phyloP scores from a whole-genome alignment of 2,329 filamentous ascomycete genomes.

The Lachnellula hyalina region DNA sequence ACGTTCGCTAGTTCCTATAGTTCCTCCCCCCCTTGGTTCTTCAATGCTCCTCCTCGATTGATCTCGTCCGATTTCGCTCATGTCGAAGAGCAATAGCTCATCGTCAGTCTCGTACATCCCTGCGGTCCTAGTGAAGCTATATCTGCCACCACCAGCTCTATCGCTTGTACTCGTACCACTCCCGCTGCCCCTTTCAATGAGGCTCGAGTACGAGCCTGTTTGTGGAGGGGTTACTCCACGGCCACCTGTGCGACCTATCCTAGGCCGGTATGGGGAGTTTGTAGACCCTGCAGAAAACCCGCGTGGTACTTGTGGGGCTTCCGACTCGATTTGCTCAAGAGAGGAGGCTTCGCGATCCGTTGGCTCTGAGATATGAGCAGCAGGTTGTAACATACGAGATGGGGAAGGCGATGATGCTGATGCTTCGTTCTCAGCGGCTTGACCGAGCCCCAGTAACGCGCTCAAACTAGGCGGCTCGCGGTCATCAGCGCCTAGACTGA shows the following conservation, averaged over 20 bases:
- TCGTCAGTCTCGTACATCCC: constrained; percentile 52
- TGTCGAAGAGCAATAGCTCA: constrained; percentile 66
- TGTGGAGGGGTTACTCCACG: constrained; percentile 30
- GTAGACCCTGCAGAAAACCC: constrained; percentile 22
- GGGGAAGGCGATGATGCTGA: constrained; percentile 26
- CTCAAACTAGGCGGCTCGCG: constrained; percentile 61
- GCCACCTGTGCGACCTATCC: constrained; percentile 28
- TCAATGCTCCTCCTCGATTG: constrained; percentile 53
- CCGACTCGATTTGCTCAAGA: constrained; percentile 24
- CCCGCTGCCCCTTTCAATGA: constrained; percentile 29
- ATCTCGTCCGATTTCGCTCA: constrained; percentile 61
- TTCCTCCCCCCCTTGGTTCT: constrained; percentile 36
- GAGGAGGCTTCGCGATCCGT: constrained; percentile 23
- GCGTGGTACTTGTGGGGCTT: constrained; percentile 22
- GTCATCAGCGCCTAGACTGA: constrained; percentile 62
- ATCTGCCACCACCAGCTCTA: constrained; percentile 33
- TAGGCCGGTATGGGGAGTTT: constrained; percentile 29
- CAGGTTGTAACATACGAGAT: constrained; percentile 29
- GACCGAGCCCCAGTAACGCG: constrained; percentile 47
- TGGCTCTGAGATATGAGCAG: constrained; percentile 27
- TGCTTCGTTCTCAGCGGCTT: constrained; percentile 36
- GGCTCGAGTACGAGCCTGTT: constrained; percentile 32
- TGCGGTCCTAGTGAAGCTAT: constrained; percentile 40
- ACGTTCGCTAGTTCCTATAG: constrained; percentile 17
- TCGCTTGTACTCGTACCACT: constrained; percentile 33